Evolutionary conservation across 306 rosid species (phyloP).

Genomic region (Ceratonia siliqua): DNA sequence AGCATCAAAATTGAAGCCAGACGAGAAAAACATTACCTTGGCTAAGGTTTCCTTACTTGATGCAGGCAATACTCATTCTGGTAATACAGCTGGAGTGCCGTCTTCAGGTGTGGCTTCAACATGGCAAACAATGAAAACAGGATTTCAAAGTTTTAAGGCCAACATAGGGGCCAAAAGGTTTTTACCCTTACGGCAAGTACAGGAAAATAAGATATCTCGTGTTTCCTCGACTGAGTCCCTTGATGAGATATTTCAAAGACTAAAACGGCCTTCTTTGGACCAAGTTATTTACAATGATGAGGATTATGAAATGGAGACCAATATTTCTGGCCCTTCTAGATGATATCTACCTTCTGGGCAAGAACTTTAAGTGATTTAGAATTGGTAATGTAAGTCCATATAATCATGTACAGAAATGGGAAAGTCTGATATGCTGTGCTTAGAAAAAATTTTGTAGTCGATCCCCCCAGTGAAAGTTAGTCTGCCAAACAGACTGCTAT

Average conservation of each 20-base stretch:
- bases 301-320: slow-evolving; percentile 39
- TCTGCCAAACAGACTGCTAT: slow-evolving; percentile 27
- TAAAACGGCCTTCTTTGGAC: slow-evolving; percentile 66
- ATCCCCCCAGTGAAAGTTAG: slow-evolving; percentile 14
- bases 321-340: slow-evolving; percentile 49
- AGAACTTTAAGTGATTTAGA: slow-evolving; percentile 22
- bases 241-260: slow-evolving; percentile 90
- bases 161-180: slow-evolving; percentile 65
- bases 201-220: slow-evolving; percentile 51
- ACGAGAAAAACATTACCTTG: slow-evolving; percentile 55
- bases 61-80: slow-evolving; percentile 36
- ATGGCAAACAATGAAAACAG: slow-evolving; percentile 80
- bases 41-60: slow-evolving; percentile 75
- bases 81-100: slow-evolving; percentile 40
- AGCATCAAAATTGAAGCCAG: slow-evolving; percentile 52
- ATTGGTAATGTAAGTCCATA: slow-evolving; percentile 32
- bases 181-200: slow-evolving; percentile 63
- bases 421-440: slow-evolving; percentile 24
- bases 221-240: slow-evolving; percentile 81
- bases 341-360: slow-evolving; percentile 37
- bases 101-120: slow-evolving; percentile 65
- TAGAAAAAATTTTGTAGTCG: slow-evolving; percentile 17
- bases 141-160: slow-evolving; percentile 75
- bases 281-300: slow-evolving; percentile 43
- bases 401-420: slow-evolving; percentile 54